These are phyloP conservation scores for Magnolia sinica DNA, from an alignment of 164 flowering plant genomes.

Conservation along the genomic window DNA sequence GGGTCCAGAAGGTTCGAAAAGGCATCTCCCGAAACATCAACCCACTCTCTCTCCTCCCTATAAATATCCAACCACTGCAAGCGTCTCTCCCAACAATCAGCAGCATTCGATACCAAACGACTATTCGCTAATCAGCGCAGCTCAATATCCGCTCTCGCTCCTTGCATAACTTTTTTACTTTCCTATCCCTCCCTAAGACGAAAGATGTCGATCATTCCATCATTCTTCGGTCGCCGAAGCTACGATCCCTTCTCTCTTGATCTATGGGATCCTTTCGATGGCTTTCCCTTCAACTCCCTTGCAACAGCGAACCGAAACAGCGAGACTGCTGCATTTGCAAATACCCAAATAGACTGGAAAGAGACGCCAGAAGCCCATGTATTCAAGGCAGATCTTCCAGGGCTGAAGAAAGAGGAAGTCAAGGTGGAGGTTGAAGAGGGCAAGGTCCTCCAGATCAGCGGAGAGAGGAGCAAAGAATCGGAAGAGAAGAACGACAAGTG, in stretches of 20 bases:
- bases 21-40: too few species aligned
- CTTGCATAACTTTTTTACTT: too few species aligned
- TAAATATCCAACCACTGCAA: too few species aligned
- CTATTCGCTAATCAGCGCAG: too few species aligned
- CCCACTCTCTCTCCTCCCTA: too few species aligned
- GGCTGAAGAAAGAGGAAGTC: constrained; percentile 33
- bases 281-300: neutral
- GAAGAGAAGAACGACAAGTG: constrained; percentile 33
- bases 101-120: too few species aligned
- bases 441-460: constrained; percentile 30
- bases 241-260: constrained; percentile 12
- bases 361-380: constrained; percentile 36
- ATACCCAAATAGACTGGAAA: constrained; percentile 31
- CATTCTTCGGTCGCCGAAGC: constrained; percentile 6
- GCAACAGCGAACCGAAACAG: neutral
- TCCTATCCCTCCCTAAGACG: too few species aligned
- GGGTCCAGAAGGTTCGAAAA: too few species aligned
- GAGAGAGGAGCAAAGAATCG: constrained; percentile 26
- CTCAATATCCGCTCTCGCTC: too few species aligned
- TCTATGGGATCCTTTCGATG: constrained; percentile 12
- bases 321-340: constrained; percentile 21
- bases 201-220: constrained; percentile 5
- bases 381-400: constrained; percentile 37
- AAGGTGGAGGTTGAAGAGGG: constrained; percentile 38
- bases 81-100: too few species aligned